Conservation (phyloP, 2,329 filamentous ascomycete genomes). For the Microsporum ferrugineum region DNA sequence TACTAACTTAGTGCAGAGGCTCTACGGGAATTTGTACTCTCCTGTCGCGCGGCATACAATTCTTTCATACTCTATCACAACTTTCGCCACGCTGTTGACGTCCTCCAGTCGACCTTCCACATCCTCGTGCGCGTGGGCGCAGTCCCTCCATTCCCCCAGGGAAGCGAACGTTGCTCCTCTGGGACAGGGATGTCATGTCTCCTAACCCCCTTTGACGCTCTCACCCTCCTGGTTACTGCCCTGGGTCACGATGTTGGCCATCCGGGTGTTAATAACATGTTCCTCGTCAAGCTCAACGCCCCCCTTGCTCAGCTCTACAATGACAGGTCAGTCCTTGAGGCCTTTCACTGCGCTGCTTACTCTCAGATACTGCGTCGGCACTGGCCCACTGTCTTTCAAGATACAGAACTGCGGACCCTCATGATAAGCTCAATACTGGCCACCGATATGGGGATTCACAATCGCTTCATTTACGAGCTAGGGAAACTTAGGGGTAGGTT, state of each 20-base stretch:
- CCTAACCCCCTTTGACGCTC: constrained; percentile 73
- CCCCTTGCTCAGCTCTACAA: constrained; percentile 93
- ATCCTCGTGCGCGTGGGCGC: constrained; percentile 74
- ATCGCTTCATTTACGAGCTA: constrained; percentile 88
- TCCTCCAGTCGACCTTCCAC: constrained; percentile 83
- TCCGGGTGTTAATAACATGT: constrained; percentile 95
- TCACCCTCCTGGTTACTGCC: constrained; percentile 85
- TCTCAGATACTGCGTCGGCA: constrained; percentile 88
- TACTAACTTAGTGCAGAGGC: constrained; percentile 46
- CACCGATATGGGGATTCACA: constrained; percentile 95
- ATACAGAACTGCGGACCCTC: constrained; percentile 67
- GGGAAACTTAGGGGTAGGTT: constrained; percentile 70
- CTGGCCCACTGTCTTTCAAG: constrained; percentile 74
- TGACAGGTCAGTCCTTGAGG: constrained; percentile 89
- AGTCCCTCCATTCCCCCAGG: constrained; percentile 54
- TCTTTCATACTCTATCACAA: constrained; percentile 96
- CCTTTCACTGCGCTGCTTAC: constrained; percentile 93
- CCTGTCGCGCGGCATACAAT: constrained; percentile 89
- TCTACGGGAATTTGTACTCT: constrained; percentile 72
- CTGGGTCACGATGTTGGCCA: constrained; percentile 97
- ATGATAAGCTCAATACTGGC: constrained; percentile 98
- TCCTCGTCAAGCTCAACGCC: constrained; percentile 81
- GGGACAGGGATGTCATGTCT: constrained; percentile 60
- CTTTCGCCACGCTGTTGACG: constrained; percentile 93
- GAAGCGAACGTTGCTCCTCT: constrained; percentile 20